Evolutionary conservation across 2,329 filamentous ascomycete genomes (phyloP).

Genomic region (Albophoma yamanashiensis): DNA sequence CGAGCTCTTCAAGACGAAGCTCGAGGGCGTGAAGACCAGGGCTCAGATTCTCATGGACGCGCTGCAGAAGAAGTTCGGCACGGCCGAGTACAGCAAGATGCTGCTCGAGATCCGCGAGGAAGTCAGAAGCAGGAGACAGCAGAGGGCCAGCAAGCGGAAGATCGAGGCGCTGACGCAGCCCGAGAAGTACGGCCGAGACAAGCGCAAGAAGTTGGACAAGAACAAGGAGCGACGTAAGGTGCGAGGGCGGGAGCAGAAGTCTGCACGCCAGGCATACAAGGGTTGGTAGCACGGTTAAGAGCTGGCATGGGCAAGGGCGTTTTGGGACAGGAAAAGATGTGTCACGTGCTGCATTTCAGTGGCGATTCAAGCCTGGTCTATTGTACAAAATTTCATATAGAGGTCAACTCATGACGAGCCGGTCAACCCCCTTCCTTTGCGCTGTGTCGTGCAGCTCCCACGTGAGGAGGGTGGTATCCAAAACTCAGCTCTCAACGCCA

Average conservation of each 20-base stretch:
- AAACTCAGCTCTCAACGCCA: not conserved
- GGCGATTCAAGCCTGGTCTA: not conserved
- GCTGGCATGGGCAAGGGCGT: constrained; percentile 16
- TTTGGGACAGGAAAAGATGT: constrained; percentile 1
- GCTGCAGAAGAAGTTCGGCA: constrained; percentile 79
- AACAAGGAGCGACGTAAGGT: constrained; percentile 78
- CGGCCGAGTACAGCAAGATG: constrained; percentile 63
- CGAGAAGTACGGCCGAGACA: constrained; percentile 65
- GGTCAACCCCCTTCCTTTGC: not conserved
- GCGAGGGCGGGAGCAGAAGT: constrained; percentile 62
- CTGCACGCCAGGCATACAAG: constrained; percentile 61
- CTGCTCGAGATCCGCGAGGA: constrained; percentile 63
- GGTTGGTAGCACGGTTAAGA: constrained; percentile 16
- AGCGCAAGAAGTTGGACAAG: constrained; percentile 73
- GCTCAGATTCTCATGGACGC: constrained; percentile 69
- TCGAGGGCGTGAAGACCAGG: constrained; percentile 60
- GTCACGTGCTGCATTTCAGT: not conserved
- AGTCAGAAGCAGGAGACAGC: constrained; percentile 61
- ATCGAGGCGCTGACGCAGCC: constrained; percentile 79
- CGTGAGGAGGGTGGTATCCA: not conserved
- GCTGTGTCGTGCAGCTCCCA: not conserved
- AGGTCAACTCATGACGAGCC: not conserved
- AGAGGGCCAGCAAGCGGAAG: constrained; percentile 72
- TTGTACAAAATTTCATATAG: not conserved
- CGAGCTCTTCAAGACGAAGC: constrained; percentile 54